Base-by-base conservation (phyloP, 176 grass and related monocot genomes). In the Poa annua region DNA sequence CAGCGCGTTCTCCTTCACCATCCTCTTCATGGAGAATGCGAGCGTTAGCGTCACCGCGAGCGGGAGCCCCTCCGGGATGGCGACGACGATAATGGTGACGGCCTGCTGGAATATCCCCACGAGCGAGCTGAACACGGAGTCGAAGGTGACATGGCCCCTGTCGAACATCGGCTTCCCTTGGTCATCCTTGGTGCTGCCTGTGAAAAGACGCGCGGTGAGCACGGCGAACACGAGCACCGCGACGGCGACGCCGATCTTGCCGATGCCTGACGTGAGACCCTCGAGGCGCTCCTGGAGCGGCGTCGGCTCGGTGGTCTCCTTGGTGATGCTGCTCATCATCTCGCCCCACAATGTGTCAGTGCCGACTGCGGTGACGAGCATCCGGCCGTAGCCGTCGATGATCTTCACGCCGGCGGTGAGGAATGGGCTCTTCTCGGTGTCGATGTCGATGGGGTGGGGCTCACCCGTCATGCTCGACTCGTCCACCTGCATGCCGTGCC, bases 381-480 rank as follows among this genome's bases (percentile, higher is more conserved):
- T 98, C 2, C 41, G 34, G 13, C 81, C 88, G 71, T 88, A 91
- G 3, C 96, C 96, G 34, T 98, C 88, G 21, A 93, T 35, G 12
- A 98, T 85, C 85, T 98, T 98, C 11, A 84, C 96, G 12, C 92
- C 90, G 21, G 88, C 89, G 19, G 74, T 25, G 41, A 98, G 88
- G 77, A 98, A 98, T 11, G 96, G 92, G 62, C 4, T 73, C 53
- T 79, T 49, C 2, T 71, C 59, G 71, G 66, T 78, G 52, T 89
- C 81, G 48, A 93, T 16, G 29, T 90, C 85, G 0, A 93, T 63
- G 0, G 92, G 85, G 50, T 93, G 76, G 6, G 92, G 90, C 86
- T 98, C 96, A 24, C 96, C 96, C 0, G 96, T 98, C 89, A 95
- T 93, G 90, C 90, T 93, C 6, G 96, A 95, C 79, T 98, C 96